Evolutionary conservation across 441 rosid genomes (phyloP).

Genomic region (Breynia disticha): DNA sequence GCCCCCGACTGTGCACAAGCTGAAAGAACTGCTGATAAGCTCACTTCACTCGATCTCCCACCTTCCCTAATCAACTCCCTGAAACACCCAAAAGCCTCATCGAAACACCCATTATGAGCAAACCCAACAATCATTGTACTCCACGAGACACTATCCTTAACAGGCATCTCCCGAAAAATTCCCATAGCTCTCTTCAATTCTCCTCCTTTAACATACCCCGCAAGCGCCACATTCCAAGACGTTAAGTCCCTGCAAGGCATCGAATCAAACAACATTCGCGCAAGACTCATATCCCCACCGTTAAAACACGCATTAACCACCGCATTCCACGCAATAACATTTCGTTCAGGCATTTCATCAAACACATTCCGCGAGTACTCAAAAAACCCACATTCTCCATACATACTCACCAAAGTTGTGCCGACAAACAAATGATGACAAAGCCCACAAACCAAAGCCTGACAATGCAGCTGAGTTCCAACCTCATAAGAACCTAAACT

Average conservation of each 20-base stretch:
- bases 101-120: conserved; percentile 47
- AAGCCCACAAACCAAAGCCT: conserved; percentile 44
- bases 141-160: conserved; percentile 63
- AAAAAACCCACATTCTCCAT: conserved; percentile 51
- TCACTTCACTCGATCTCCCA: conserved; percentile 51
- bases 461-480: conserved; percentile 64
- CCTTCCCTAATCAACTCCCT: conserved; percentile 42
- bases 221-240: conserved; percentile 61
- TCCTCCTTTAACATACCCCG: conserved; percentile 51
- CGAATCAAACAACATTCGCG: conserved; percentile 29
- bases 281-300: conserved; percentile 32
- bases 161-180: conserved; percentile 36
- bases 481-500: conserved; percentile 27
- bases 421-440: conserved; percentile 50
- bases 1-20: conserved; percentile 71
- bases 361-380: conserved; percentile 45
- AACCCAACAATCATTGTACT: conserved; percentile 61
- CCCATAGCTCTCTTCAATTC: conserved; percentile 40
- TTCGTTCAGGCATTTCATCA: conserved; percentile 48
- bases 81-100: conserved; percentile 48
- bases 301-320: conserved; percentile 41
- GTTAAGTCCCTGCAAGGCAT: conserved; percentile 44
- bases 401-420: conserved; percentile 60
- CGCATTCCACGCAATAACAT: conserved; percentile 64
- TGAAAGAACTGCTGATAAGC: conserved; percentile 73